Evolutionary conservation across 208 protist species (phyloP), one percentile per base, ranked within the genome.

Genomic region (Phytomonas sp.): DNA sequence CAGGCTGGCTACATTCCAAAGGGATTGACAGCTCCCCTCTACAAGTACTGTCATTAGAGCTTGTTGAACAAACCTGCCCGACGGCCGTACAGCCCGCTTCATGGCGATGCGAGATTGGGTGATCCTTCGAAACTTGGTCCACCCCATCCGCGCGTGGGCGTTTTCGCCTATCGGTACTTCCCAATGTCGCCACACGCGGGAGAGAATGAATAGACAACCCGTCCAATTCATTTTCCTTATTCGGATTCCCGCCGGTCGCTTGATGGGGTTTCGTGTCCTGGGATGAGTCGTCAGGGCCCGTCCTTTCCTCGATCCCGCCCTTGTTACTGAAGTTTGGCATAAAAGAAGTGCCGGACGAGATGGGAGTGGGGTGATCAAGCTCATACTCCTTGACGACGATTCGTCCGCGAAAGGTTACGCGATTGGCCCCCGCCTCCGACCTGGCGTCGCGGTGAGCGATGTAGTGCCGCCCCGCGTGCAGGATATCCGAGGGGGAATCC

Each of bases 341-440:
- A 37, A 37, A 37, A 37, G 34, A 37, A 11, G 34, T 37, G 34
- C 34, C 3, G 5, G 59, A 3, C 8, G 59, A 62, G 0, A 68
- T 70, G 33, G 83, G 80, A 16, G 75, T 83, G 11, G 75, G 65
- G 63, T 73, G 74, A 72, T 84, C 77, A 62, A 87, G 64, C 56
- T 91, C 81, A 74, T 90, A 94, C 81, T 94, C 86, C 72, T 92
- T 83, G 42, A 94, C 87, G 16, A 76, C 61, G 60, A 94, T 91
- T 60, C 91, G 92, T 6, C 87, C 80, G 26, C 82, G 83, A 71
- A 94, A 94, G 19, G 85, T 88, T 16, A 94, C 89, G 2, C 83
- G 82, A 14, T 74, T 87, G 37, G 70, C 74, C 16, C 73, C 69
- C 1, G 70, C 66, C 52, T 82, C 80, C 4, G 78, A 37, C 14